Evolutionary conservation across 176 grass and related monocot genomes (phyloP), one percentile per base, ranked within the genome.

Genomic region (Microstegium vimineum): DNA sequence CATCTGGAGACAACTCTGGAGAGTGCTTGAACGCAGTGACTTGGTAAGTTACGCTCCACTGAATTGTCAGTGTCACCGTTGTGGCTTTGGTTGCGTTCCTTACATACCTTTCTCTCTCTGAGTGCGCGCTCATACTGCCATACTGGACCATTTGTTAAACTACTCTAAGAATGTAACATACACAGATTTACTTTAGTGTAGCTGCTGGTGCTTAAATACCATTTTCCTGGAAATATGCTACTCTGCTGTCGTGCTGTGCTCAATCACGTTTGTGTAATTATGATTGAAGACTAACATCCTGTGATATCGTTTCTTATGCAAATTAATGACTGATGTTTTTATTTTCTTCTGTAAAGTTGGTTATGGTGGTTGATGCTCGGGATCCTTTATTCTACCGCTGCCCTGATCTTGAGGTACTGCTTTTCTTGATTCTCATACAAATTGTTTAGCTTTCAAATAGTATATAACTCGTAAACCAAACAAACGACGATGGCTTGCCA

Each of bases 1-100:
- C 73, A 90, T 98, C 56, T 98, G 95, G 95, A 98, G 95, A 78
- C 95, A 98, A 69, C 90, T 98, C 10, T 95, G 89, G 96, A 84
- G 84, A 91, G 96, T 98, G 38, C 89, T 98, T 42, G 92, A 98
- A 66, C 73, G 88, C 60, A 98, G 93, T 78, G 90, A 98, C 82
- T 75, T 98, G 84, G 96, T 95, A 76, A 81, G 82, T 85, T 84
- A 26, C 28, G 26, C 23, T 80, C n/a, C 25, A 51, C 23, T 85
- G 61, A 1, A 18, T 17, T 17, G 16, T 47, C 82, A 10, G 12
- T 73, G n/a, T 60, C 14, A 59, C 4, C 46, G 2, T 23, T 64
- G 23, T 35, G 15, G 74, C 10, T 35, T 25, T 37, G 30, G 26
- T 85, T 73, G 28, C n/a, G 25, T 81, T 52, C 54, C 54, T 59